Percentiles rank a stretch among this genome's conserved stretches.
phyloP scores from a whole-genome alignment of 805 yeast species.

The Ogataea polymorpha region DNA sequence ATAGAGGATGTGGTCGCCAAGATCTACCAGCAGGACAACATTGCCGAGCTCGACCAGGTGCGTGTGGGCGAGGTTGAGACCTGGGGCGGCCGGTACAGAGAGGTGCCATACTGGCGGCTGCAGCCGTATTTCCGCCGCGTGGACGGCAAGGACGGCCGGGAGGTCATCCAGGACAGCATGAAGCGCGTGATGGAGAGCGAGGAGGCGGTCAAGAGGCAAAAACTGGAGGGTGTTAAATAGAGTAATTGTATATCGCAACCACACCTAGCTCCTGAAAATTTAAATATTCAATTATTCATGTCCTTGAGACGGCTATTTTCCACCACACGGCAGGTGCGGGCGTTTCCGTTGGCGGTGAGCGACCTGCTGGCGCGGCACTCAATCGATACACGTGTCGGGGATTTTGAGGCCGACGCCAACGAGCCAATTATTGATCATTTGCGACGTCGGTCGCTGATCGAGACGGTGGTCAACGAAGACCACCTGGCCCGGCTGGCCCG shows the following conservation, averaged over 20 bases:
- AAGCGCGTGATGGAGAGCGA: constrained; percentile 17
- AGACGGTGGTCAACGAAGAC: constrained; percentile 38
- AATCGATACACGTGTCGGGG: constrained; percentile 21
- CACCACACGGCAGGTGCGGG: neutral
- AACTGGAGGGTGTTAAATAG: neutral
- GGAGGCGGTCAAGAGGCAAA: constrained; percentile 5
- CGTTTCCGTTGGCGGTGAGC: constrained; percentile 3
- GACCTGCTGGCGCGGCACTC: constrained; percentile 19
- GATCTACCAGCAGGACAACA: constrained; percentile 50
- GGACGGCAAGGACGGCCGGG: constrained; percentile 64
- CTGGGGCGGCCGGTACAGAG: constrained; percentile 82
- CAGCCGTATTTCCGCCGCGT: constrained; percentile 94
- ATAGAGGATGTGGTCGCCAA: constrained; percentile 67
- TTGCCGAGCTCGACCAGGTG: constrained; percentile 54
- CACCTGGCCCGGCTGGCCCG: constrained; percentile 22
- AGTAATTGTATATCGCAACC: neutral
- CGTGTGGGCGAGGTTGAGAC: constrained; percentile 48
- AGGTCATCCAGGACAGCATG: constrained; percentile 26
- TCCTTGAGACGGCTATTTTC: constrained; percentile 2
- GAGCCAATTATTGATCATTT: constrained; percentile 41
- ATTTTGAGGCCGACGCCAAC: constrained; percentile 30
- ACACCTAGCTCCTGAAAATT: constrained; percentile 4
- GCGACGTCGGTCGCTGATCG: constrained; percentile 44
- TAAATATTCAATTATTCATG: constrained; percentile 11
- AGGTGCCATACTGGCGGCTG: constrained; percentile 91